Conservation (phyloP, 495 filamentous ascomycete species). For the Friedmanniomyces simplex region DNA sequence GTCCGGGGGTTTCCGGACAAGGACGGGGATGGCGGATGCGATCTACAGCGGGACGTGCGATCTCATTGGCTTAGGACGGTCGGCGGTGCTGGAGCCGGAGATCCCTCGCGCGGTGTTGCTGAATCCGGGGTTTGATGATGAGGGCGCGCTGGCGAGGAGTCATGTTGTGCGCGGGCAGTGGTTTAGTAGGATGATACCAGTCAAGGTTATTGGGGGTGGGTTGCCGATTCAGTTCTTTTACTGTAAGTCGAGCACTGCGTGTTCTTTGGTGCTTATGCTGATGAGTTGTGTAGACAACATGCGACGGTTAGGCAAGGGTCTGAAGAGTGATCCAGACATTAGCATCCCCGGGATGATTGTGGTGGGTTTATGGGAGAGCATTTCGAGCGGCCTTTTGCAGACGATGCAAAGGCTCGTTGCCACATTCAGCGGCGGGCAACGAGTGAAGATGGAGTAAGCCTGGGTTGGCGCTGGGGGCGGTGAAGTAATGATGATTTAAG, state of each 20-base stretch:
- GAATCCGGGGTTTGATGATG: slow-evolving; percentile 17
- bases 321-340: slow-evolving; percentile 23
- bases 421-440: not conserved
- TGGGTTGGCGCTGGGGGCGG: not conserved
- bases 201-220: slow-evolving; percentile 22
- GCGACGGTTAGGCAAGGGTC: slow-evolving; percentile 21
- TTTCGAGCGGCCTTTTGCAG: not conserved
- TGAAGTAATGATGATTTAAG: no score
- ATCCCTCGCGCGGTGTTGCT: slow-evolving; percentile 17
- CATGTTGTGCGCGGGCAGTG: slow-evolving; percentile 24
- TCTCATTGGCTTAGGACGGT: slow-evolving; percentile 20
- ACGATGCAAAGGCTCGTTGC: not conserved
- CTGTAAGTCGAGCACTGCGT: not conserved
- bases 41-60: slow-evolving; percentile 18
- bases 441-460: not conserved
- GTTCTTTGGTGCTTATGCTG: not conserved
- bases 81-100: slow-evolving; percentile 21
- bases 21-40: slow-evolving; percentile 25
- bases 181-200: slow-evolving; percentile 23
- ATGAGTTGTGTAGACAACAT: slow-evolving; percentile 21
- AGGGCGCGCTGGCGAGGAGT: slow-evolving; percentile 19
- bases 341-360: slow-evolving; percentile 15
- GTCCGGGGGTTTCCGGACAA: slow-evolving; percentile 21
- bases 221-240: slow-evolving; percentile 23
- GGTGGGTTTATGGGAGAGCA: not conserved